Evolutionary conservation across 768 basidiomycete genomes (phyloP), one percentile per base, ranked within the genome.

Genomic region (Boletus huronensis): DNA sequence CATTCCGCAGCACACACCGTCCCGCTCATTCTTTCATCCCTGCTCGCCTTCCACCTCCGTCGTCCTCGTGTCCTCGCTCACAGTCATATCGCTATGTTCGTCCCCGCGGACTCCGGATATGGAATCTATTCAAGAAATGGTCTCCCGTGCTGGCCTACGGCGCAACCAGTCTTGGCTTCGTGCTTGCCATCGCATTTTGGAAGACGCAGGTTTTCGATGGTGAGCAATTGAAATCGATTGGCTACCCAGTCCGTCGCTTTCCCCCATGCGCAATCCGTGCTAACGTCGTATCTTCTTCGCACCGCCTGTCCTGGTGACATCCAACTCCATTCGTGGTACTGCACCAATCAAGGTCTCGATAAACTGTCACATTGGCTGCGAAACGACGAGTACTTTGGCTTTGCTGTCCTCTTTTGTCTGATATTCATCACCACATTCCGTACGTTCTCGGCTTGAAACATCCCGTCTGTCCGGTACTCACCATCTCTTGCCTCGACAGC

Each of bases 381-480:
- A 64, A 78, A 77, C 32, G 85, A 91, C 68, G 80, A 82, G 54
- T 77, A 81, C 54, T 80, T 82, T 68, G 94, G 94, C 45, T 84
- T 90, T 67, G 79, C 82, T 52, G 81, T 88, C 58, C 83, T 97
- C 48, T 93, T 90, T 69, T 77, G 73, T 62, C 82, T 93, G 66
- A 93, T 93, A 57, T 90, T 93, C 70, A 68, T 93, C 54, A 93
- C 90, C 47, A 93, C 90, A 1, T 85, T 93, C 71, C 90, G 91
- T 93, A 73, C 75, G 90, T 72, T 44, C 58, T 29, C 48, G 19
- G 48, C 50, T 51, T 35, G 23, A 35, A 36, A 44, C 53, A 41
- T 52, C 47, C 38, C 43, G 38, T 26, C 46, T n/a, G 10, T 49
- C 50, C 25, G 40, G 35, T 31, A 28, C 62, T 68, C 46, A 61